Base-by-base conservation (phyloP, 306 rosid species). In the Cyamopsis tetragonoloba region DNA sequence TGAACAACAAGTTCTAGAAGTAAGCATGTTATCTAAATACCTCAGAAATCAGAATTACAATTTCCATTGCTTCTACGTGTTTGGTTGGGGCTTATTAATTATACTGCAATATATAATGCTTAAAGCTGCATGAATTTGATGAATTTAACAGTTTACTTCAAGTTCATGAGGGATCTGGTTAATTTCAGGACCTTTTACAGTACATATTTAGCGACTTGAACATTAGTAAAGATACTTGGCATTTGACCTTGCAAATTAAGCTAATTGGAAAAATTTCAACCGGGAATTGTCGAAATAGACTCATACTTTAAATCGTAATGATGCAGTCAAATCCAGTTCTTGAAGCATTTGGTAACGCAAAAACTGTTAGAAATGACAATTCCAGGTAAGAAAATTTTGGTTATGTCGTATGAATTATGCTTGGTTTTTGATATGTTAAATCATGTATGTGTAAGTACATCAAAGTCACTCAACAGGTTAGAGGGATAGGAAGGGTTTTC, bases 281-380 rank as follows among this genome's bases (percentile, higher is more conserved):
- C 34, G 47, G 43, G 20, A 59, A 47, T 13, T 68, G 50, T 47
- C 17, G 26, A 30, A 68, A 31, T 67, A 27, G 70, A 22, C 43
- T 27, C 17, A 41, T 35, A 22, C 71, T 32, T 55, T 18, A 62
- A 82, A 38, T 69, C 14, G 35, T 75, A 50, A 30, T 66, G 43
- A 2, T 81, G 84, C 93, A 91, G 97, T 88, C 97, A 64, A 91
- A 91, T 82, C 97, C 96, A 78, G 97, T 91, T 81, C 97, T 91
- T 50, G 97, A 91, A 83, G 97, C 97, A 71, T 91, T 91, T 82
- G 97, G 97, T 72, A 88, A 91, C 5, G 93, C 97, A 55, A 91
- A 91, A 77, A 91, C 97, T 59, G 92, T 89, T 38, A 85, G 86
- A 77, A 91, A 91, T 76, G 85, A 83, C 84, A 91, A 91, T 85